Evolutionary conservation across 139 green algal genomes (phyloP).

Genomic region (Chlamydomonas sphaeroides): DNA sequence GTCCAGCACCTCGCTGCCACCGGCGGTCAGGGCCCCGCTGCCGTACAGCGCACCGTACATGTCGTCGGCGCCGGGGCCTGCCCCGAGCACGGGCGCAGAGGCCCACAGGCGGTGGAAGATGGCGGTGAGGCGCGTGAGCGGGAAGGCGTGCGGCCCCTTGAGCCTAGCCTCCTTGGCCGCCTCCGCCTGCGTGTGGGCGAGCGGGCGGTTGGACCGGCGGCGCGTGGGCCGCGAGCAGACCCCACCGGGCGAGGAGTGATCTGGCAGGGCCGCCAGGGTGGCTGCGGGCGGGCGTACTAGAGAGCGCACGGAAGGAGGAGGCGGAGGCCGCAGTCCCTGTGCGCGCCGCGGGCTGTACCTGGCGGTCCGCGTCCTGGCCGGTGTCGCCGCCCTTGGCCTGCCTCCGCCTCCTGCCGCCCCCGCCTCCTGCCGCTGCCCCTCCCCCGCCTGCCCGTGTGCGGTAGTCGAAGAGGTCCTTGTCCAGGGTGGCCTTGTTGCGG

Average conservation of each 20-base stretch:
- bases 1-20: neutral
- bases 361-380: slow-evolving; percentile 45
- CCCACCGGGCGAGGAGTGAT: no score
- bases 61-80: slow-evolving; percentile 32
- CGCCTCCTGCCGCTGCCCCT: neutral
- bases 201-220: no score
- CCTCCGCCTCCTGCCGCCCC: no score
- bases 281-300: no score
- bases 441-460: slow-evolving; percentile 12
- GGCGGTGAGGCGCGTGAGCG: slow-evolving; percentile 69
- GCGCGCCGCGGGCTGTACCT: slow-evolving; percentile 40
- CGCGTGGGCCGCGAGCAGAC: no score
- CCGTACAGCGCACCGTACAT: slow-evolving; percentile 39
- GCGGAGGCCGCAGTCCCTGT: no score
- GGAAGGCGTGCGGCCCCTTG: slow-evolving; percentile 67
- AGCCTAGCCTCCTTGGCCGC: slow-evolving; percentile 59
- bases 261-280: no score
- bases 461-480: slow-evolving; percentile 61
- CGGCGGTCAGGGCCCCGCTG: neutral
- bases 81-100: neutral
- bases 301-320: no score
- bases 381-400: no score
- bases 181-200: slow-evolving; percentile 52
- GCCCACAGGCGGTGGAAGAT: slow-evolving; percentile 66
- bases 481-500: slow-evolving; percentile 63